Conservation (phyloP, 495 filamentous ascomycete species). For the Thermochaetoides thermophila region DNA sequence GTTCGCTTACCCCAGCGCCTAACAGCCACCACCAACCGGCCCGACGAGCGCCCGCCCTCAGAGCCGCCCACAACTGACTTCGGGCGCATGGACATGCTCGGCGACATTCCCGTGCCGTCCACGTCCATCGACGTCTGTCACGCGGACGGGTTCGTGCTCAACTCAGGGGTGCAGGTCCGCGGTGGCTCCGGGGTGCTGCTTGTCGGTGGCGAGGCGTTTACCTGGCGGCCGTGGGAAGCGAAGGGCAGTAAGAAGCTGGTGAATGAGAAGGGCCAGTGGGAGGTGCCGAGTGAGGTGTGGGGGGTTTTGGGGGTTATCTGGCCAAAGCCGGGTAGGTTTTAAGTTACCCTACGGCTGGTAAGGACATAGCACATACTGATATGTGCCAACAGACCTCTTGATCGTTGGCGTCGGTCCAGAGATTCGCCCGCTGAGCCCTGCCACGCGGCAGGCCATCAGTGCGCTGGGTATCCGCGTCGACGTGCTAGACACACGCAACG, state of each 20-base stretch:
- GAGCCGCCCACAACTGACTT: slow-evolving; percentile 51
- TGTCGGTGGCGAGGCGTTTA: slow-evolving; percentile 72
- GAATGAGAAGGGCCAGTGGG: slow-evolving; percentile 70
- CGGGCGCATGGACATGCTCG: slow-evolving; percentile 57
- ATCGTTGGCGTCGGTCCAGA: slow-evolving; percentile 71
- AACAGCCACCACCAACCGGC: slow-evolving; percentile 3
- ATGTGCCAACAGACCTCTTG: slow-evolving; percentile 52
- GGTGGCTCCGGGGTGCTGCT: slow-evolving; percentile 57
- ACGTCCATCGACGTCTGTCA: slow-evolving; percentile 72
- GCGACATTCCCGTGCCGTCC: slow-evolving; percentile 56
- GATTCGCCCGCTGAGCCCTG: slow-evolving; percentile 61
- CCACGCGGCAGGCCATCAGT: slow-evolving; percentile 54
- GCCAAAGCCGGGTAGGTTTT: slow-evolving; percentile 72
- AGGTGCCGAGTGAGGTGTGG: slow-evolving; percentile 55
- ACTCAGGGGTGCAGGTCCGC: slow-evolving; percentile 55
- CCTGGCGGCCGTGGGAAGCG: slow-evolving; percentile 62
- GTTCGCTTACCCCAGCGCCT: neutral
- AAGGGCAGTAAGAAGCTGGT: slow-evolving; percentile 31
- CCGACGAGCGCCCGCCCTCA: slow-evolving; percentile 10
- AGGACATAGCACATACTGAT: too few relatives aligned
- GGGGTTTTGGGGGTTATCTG: slow-evolving; percentile 65
- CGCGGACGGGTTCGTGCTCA: slow-evolving; percentile 63
- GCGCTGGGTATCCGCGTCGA: slow-evolving; percentile 75
- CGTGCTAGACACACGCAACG: slow-evolving; percentile 84
- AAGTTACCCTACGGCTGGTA: too few relatives aligned